phyloP scores from a whole-genome alignment of 1,139 yeast species.

The Nakaseomyces nivariensis region DNA sequence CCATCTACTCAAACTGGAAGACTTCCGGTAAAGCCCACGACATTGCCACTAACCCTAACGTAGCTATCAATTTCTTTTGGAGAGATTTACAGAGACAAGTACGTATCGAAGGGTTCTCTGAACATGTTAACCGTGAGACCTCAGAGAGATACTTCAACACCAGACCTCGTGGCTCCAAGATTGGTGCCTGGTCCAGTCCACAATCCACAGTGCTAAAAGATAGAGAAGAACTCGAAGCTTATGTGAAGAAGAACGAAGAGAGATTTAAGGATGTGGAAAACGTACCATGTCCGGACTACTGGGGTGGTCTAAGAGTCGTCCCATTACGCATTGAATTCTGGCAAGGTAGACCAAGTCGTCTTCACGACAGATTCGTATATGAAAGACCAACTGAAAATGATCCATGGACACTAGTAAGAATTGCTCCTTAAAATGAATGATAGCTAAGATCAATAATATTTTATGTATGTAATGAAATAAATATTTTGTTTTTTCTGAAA shows the following conservation, averaged over 20 bases:
- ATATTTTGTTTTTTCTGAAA: too few species aligned
- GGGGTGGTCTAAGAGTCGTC: constrained; percentile 90
- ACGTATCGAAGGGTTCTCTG: constrained; percentile 80
- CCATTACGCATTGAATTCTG: constrained; percentile 93
- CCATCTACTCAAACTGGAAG: constrained; percentile 89
- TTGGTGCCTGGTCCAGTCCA: constrained; percentile 97
- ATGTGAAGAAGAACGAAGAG: constrained; percentile 39
- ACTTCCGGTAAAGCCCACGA: constrained; percentile 74
- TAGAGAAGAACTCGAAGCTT: constrained; percentile 53
- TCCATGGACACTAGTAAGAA: constrained; percentile 55
- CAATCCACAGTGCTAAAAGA: constrained; percentile 55
- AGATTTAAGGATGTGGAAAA: constrained; percentile 54
- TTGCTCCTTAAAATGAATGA: constrained; percentile 50
- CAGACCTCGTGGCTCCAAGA: constrained; percentile 83
- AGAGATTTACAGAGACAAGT: constrained; percentile 83
- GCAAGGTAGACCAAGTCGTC: constrained; percentile 88
- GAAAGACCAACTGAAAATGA: constrained; percentile 43
- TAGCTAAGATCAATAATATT: too few species aligned
- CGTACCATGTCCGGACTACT: constrained; percentile 82
- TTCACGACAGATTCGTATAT: constrained; percentile 83
- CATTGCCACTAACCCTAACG: constrained; percentile 60
- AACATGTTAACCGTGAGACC: constrained; percentile 61
- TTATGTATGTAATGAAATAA: too few species aligned
- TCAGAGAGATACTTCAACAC: constrained; percentile 71
- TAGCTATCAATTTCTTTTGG: constrained; percentile 89